phyloP scores from a whole-genome alignment of 1,139 yeast genomes.

The Barnettozyma hawaiiensis region DNA sequence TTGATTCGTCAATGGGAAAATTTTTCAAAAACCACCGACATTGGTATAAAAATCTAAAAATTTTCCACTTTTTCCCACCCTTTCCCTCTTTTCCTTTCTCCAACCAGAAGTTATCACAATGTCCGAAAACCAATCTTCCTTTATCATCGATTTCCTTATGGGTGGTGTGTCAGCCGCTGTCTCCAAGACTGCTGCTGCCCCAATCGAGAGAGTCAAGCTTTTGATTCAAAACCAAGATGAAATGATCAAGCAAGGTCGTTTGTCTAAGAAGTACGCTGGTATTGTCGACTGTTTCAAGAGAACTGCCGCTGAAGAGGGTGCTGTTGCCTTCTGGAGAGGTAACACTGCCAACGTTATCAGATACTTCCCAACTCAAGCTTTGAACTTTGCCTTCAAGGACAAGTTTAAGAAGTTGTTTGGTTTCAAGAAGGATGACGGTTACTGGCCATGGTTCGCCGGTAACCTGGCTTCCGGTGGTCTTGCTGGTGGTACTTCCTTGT shows the following conservation, averaged over 20 bases:
- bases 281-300: constrained; percentile 67
- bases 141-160: constrained; percentile 60
- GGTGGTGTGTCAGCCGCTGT: constrained; percentile 86
- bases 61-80: constrained; percentile 1
- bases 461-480: constrained; percentile 81
- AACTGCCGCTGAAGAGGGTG: constrained; percentile 69
- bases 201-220: constrained; percentile 77
- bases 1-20: constrained; percentile 16
- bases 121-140: constrained; percentile 27
- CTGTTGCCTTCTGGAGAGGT: constrained; percentile 75
- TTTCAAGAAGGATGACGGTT: constrained; percentile 62
- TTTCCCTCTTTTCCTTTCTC: constrained; percentile 5
- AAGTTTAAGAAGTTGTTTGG: constrained; percentile 74
- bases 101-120: constrained; percentile 2
- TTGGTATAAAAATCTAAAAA: constrained; percentile 13
- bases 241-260: constrained; percentile 79
- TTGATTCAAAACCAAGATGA: constrained; percentile 81
- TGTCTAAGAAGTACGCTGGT: constrained; percentile 60
- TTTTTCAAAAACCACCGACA: neutral
- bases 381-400: constrained; percentile 82
- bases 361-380: constrained; percentile 83
- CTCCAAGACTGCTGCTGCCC: constrained; percentile 82
- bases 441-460: constrained; percentile 71
- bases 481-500: constrained; percentile 74
- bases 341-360: constrained; percentile 81